Base-by-base conservation (phyloP, 1,284 basidiomycete genomes). In the Cyathus olla region DNA sequence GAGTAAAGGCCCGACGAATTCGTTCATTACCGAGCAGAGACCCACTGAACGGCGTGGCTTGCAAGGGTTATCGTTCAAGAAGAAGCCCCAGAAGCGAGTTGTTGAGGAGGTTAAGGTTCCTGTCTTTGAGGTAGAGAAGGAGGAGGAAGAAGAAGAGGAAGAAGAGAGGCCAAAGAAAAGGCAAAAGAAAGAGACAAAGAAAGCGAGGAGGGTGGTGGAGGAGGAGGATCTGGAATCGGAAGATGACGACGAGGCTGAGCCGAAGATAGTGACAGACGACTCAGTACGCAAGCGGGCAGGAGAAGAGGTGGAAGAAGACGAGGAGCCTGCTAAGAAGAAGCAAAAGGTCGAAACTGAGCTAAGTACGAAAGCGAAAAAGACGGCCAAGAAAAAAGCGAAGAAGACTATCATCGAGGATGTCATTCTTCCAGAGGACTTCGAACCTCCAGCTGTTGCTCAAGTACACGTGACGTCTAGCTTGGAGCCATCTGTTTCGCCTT, bases 21-120 rank as follows among this genome's bases (percentile, higher is more conserved):
- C 62, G 55, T 65, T 71, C 63, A 63, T 63, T 35, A 66, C 61
- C 40, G 74, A 72, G 67, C 56, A 55, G 55, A 77, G 72, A 68
- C 70, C 71, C 44, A 60, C 66, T 22, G 83, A 83, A 72, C 81
- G 76, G 69, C 76, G 74, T 61, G 84, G 85, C 4, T 75, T 92
- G 70, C 90, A 90, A 72, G 87, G 86, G 3, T 68, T 93, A 68
- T 91, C 90, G 56, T 92, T 93, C 74, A 88, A 87, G 75, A 91
- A 88, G 76, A 84, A 85, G 71, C 83, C 80, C 59, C 87, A 86
- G 71, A 80, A 83, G 55, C 69, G 70, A 57, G 69, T 79, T 56
- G 75, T 76, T 51, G 77, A 77, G 51, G 69, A 74, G 35, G 77
- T 72, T 13, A 66, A 66, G 56, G 57, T 47, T 27, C 46, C 31